Conservation (phyloP, 495 filamentous ascomycete genomes). For the Cladorrhinum samala region DNA sequence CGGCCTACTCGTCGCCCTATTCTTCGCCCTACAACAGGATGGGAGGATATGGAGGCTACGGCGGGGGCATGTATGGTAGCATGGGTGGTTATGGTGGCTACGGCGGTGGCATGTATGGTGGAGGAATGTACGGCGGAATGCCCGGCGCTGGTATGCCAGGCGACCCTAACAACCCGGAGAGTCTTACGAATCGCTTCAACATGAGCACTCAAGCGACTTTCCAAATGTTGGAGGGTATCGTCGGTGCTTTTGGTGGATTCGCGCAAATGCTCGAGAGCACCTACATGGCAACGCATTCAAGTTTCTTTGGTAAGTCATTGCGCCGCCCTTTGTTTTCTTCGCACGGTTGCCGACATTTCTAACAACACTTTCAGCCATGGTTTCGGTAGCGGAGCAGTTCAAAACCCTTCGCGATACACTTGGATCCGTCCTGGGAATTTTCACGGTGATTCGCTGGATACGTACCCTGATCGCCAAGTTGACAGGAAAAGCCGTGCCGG, state of each 20-base stretch:
- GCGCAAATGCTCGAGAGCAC: conserved; percentile 99
- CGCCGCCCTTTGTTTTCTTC: not conserved
- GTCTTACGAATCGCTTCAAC: conserved; percentile 81
- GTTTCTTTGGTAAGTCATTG: conserved; percentile 80
- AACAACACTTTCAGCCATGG: conserved; percentile 67
- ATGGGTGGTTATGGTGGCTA: conserved; percentile 39
- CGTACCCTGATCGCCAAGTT: conserved; percentile 84
- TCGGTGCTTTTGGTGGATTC: conserved; percentile 96
- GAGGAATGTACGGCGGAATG: conserved; percentile 58
- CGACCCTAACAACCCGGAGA: conserved; percentile 88
- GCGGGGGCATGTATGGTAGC: conserved; percentile 28
- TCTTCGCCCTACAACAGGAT: conserved; percentile 42
- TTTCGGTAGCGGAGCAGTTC: conserved; percentile 96
- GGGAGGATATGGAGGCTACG: conserved; percentile 41
- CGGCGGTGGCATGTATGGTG: conserved; percentile 59
- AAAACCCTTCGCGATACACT: conserved; percentile 89
- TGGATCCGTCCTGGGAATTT: conserved; percentile 90
- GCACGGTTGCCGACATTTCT: conserved; percentile 6
- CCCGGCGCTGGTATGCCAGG: conserved; percentile 52
- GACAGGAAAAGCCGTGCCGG: conserved; percentile 88
- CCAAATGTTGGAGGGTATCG: conserved; percentile 96
- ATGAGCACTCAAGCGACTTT: conserved; percentile 96
- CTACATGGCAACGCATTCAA: conserved; percentile 99
- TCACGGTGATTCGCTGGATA: conserved; percentile 90
- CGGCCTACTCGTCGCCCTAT: conserved; percentile 39